Conservation (phyloP, 2,329 filamentous ascomycete genomes). For the Colletotrichum sp. region DNA sequence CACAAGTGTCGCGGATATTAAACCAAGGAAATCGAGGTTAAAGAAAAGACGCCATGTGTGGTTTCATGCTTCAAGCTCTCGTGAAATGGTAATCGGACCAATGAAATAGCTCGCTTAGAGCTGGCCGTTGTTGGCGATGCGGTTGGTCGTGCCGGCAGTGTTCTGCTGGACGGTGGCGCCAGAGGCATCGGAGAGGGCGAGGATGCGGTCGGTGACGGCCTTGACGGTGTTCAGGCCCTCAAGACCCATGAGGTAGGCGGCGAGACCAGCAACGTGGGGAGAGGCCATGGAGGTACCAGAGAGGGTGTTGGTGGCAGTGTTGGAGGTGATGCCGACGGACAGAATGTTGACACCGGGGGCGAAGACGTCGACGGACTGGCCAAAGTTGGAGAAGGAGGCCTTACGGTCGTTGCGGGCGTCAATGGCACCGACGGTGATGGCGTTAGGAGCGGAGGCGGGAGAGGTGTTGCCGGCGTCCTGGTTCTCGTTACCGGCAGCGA, state of each 20-base stretch:
- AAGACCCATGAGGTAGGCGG: slow-evolving; percentile 69
- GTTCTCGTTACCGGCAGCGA: slow-evolving; percentile 66
- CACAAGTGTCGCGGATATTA: slow-evolving; percentile 3
- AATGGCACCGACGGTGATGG: slow-evolving; percentile 66
- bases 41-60: neutral
- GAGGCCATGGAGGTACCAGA: slow-evolving; percentile 69
- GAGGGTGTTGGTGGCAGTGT: slow-evolving; percentile 49
- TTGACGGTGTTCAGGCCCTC: slow-evolving; percentile 52
- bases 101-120: slow-evolving; percentile 13
- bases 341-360: slow-evolving; percentile 60
- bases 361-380: slow-evolving; percentile 56
- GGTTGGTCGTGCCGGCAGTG: slow-evolving; percentile 48
- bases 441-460: slow-evolving; percentile 59
- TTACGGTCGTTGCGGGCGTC: slow-evolving; percentile 53
- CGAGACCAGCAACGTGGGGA: slow-evolving; percentile 71
- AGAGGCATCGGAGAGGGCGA: slow-evolving; percentile 53
- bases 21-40: neutral
- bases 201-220: slow-evolving; percentile 53
- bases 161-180: slow-evolving; percentile 51
- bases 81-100: neutral
- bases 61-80: neutral
- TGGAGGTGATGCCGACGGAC: slow-evolving; percentile 56
- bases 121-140: slow-evolving; percentile 64
- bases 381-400: slow-evolving; percentile 66
- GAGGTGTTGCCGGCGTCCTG: slow-evolving; percentile 55